Evolutionary conservation across 2,329 filamentous ascomycete species (phyloP).

Genomic region (Colletotrichum agaves): DNA sequence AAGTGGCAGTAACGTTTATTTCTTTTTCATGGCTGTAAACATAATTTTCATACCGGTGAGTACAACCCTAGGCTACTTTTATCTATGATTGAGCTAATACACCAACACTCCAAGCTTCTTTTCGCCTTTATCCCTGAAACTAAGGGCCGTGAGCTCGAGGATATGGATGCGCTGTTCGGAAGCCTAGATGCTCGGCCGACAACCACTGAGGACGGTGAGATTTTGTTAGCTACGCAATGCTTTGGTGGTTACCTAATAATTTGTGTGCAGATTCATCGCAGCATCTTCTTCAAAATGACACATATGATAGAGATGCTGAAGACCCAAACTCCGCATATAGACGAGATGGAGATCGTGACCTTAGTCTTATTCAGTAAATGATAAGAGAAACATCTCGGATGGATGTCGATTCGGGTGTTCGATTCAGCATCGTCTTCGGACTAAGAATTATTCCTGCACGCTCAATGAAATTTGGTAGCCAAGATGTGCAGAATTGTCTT

Average conservation of each 20-base stretch:
- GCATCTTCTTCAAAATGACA: constrained; percentile 11
- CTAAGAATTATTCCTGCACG: too few species aligned
- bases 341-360: neutral
- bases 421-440: too few species aligned
- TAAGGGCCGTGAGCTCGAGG: constrained; percentile 53
- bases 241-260: neutral
- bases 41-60: constrained; percentile 57
- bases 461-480: too few species aligned
- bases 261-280: neutral
- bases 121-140: constrained; percentile 58
- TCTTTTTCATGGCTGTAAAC: constrained; percentile 67
- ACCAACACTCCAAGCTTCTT: constrained; percentile 46
- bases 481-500: too few species aligned
- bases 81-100: too few species aligned
- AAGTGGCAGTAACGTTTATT: constrained; percentile 64
- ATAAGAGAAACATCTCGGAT: too few species aligned
- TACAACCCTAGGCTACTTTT: neutral
- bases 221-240: neutral
- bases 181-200: constrained; percentile 7
- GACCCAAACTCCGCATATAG: neutral
- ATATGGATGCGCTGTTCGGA: constrained; percentile 57
- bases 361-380: neutral
- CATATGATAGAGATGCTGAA: neutral
- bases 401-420: too few species aligned
- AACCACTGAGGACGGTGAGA: constrained; percentile 13